phyloP scores from a whole-genome alignment of 345 rosid genomes.

The Rhodamnia rubescens region DNA sequence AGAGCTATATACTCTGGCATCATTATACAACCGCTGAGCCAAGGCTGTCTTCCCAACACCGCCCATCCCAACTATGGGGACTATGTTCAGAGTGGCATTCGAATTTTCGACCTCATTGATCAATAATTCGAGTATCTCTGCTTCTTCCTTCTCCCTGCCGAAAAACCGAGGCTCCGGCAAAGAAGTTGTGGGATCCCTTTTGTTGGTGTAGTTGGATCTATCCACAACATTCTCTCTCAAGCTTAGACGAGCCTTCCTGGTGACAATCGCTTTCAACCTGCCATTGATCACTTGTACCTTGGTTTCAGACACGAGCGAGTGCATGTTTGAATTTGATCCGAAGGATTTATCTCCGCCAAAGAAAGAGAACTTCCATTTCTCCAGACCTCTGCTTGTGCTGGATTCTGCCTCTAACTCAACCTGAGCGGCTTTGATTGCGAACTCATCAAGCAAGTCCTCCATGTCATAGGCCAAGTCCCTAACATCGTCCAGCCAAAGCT shows the following conservation, averaged over 20 bases:
- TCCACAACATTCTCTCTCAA: not conserved
- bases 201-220: not conserved
- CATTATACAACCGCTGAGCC: rapidly evolving
- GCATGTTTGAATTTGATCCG: too few species aligned
- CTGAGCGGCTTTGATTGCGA: not conserved
- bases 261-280: not conserved
- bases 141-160: not conserved
- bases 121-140: not conserved
- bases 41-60: not conserved
- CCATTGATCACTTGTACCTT: not conserved
- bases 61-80: not conserved
- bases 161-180: not conserved
- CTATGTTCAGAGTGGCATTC: rapidly evolving
- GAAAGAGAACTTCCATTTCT: not conserved
- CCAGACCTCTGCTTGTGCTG: not conserved
- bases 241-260: not conserved
- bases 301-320: rapidly evolving
- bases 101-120: not conserved
- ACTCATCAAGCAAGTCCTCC: not conserved
- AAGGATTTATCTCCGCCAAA: not conserved
- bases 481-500: not conserved
- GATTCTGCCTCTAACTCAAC: not conserved
- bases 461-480: not conserved
- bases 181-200: not conserved
- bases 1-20: not conserved